Percentiles rank a stretch among this genome's conserved stretches.
Evolutionary conservation across 306 rosid genomes (phyloP).

Genomic region (peach (Prunus persica)): Prunus_persica_NCBIv2 NC_034013.1:15526001-15526500

Average conservation of each 20-base stretch:
- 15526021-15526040: too few species aligned
- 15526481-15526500: constrained; percentile 69
- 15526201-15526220: not conserved
- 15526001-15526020: too few species aligned
- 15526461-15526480: not conserved
- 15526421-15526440: not conserved
- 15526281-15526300: constrained; percentile 73
- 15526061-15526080: constrained; percentile 42
- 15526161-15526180: constrained; percentile 47
- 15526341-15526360: constrained; percentile 28
- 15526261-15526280: constrained; percentile 22
- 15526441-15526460: too few species aligned
- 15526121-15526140: constrained; percentile 62
- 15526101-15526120: constrained; percentile 77
- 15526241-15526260: too few species aligned
- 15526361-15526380: constrained; percentile 50
- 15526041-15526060: not conserved
- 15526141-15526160: constrained; percentile 57
- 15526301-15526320: constrained; percentile 47
- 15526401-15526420: not conserved
- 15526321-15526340: constrained; percentile 81
- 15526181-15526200: constrained; percentile 69
- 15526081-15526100: constrained; percentile 54
- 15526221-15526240: too few species aligned
- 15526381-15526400: constrained; percentile 76